Percentiles rank a stretch among this genome's conserved stretches.
These are phyloP conservation scores for Rhododendron henanense DNA, from an alignment of 148 eudicot species.

Conservation along the genomic window DNA sequence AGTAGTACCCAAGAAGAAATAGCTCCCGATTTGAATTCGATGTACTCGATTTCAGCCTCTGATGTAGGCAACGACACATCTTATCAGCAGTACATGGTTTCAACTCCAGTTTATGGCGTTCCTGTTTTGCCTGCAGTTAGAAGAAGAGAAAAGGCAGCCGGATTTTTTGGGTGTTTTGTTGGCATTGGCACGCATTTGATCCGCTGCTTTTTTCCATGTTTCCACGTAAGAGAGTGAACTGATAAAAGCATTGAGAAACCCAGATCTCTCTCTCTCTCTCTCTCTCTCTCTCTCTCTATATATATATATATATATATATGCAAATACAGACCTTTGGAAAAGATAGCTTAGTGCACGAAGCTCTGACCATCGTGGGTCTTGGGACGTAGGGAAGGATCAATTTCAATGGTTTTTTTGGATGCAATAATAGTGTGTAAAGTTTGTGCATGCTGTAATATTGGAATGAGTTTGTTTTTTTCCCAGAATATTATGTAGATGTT, in stretches of 20 bases:
- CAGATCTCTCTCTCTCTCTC: neutral
- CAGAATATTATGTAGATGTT: neutral
- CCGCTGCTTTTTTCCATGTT: conserved; percentile 1
- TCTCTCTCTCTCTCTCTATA: neutral
- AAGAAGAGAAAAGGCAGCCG: conserved; percentile 17
- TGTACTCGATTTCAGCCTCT: neutral
- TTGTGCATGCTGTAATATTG: neutral
- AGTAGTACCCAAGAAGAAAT: neutral
- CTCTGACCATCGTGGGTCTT: neutral
- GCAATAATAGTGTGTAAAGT: neutral
- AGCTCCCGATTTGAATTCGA: conserved; percentile 2
- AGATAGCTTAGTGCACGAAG: neutral
- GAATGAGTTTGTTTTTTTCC: neutral
- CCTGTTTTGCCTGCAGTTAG: conserved; percentile 7
- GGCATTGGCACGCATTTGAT: conserved; percentile 20
- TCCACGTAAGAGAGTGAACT: neutral
- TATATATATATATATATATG: neutral
- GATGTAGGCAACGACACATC: neutral
- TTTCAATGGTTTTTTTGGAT: neutral
- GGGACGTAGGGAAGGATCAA: neutral
- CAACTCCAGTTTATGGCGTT: conserved; percentile 19
- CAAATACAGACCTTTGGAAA: neutral
- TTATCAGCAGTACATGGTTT: conserved; percentile 25
- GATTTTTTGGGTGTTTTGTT: conserved; percentile 21
- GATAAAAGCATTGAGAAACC: neutral